Conservation (phyloP, 257 asterid species). For the Solanum virginianum region DNA sequence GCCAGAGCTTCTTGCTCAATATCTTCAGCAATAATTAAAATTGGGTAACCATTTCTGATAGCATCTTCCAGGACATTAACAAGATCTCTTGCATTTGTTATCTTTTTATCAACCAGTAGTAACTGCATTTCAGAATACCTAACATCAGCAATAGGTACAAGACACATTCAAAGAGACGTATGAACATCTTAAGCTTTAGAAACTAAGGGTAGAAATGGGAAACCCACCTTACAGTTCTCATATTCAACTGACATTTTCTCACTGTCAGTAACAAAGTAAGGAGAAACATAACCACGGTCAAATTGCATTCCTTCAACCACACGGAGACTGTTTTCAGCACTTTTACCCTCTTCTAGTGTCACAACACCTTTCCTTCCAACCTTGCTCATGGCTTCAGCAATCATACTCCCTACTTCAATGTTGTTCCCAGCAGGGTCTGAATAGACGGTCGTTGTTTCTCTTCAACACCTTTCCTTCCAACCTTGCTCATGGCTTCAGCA, state of each 20-base stretch:
- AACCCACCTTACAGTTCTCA: constrained; percentile 88
- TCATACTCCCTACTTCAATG: constrained; percentile 85
- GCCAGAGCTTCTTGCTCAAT: constrained; percentile 97
- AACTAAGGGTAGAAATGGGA: neutral
- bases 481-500: constrained; percentile 95
- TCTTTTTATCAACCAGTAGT: constrained; percentile 87
- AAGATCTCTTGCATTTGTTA: constrained; percentile 89
- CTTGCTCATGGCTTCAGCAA: constrained; percentile 94
- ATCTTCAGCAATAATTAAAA: constrained; percentile 87
- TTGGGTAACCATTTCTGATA: constrained; percentile 76
- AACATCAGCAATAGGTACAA: neutral
- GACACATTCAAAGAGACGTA: neutral
- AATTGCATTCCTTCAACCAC: constrained; percentile 99
- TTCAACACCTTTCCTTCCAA: constrained; percentile 94
- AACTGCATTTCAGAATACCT: constrained; percentile 32
- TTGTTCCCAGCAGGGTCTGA: constrained; percentile 97
- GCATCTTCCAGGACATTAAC: constrained; percentile 77
- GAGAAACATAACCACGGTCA: constrained; percentile 91
- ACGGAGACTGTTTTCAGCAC: constrained; percentile 78
- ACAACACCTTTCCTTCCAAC: constrained; percentile 97
- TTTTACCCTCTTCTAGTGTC: constrained; percentile 94
- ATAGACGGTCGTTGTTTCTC: too few species aligned
- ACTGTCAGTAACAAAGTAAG: constrained; percentile 85
- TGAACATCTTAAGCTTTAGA: neutral
- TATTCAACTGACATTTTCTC: constrained; percentile 90